Percentiles rank a stretch among this genome's conserved stretches.
These are phyloP conservation scores for Boeremia exigua DNA, from an alignment of 2,329 filamentous ascomycete genomes.

Conservation along the genomic window DNA sequence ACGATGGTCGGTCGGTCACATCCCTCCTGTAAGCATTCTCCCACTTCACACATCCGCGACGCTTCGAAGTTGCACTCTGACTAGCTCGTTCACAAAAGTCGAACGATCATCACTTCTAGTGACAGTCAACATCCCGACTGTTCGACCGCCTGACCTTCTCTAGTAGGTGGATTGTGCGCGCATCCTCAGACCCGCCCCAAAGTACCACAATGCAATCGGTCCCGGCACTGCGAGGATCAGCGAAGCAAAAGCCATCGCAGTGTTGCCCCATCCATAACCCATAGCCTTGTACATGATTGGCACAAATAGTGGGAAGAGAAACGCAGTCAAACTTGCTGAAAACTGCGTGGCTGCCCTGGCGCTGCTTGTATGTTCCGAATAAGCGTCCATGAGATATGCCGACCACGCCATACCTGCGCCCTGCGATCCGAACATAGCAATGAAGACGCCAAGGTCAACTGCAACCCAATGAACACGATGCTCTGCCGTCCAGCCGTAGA, in stretches of 20 bases:
- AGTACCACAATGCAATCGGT: constrained; percentile 54
- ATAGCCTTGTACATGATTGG: constrained; percentile 42
- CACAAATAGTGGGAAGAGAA: constrained; percentile 48
- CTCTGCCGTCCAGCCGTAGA: constrained; percentile 38
- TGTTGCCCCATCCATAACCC: constrained; percentile 49
- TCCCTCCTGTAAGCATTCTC: too few species aligned
- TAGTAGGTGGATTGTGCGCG: constrained; percentile 4
- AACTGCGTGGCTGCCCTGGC: constrained; percentile 31
- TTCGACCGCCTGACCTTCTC: background rate
- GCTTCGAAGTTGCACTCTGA: too few species aligned
- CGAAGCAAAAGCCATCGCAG: constrained; percentile 31
- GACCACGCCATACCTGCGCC: constrained; percentile 51
- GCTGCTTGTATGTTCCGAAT: constrained; percentile 46
- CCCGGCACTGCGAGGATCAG: constrained; percentile 44
- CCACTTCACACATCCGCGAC: too few species aligned
- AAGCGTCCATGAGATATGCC: constrained; percentile 69
- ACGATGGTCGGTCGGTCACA: too few species aligned
- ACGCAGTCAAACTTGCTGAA: constrained; percentile 27
- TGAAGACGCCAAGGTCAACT: constrained; percentile 57
- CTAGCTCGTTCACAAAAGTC: too few species aligned
- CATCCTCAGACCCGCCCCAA: constrained; percentile 43
- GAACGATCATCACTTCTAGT: too few species aligned
- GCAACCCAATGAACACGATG: constrained; percentile 35
- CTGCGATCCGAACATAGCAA: constrained; percentile 51
- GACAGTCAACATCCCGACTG: background rate